Percentiles rank a stretch among this genome's conserved stretches.
These are phyloP conservation scores for Bryoerythrophyllum caledonicum DNA, from an alignment of 225 moss, liverwort and hornwort genomes.

Conservation along the genomic window DNA sequence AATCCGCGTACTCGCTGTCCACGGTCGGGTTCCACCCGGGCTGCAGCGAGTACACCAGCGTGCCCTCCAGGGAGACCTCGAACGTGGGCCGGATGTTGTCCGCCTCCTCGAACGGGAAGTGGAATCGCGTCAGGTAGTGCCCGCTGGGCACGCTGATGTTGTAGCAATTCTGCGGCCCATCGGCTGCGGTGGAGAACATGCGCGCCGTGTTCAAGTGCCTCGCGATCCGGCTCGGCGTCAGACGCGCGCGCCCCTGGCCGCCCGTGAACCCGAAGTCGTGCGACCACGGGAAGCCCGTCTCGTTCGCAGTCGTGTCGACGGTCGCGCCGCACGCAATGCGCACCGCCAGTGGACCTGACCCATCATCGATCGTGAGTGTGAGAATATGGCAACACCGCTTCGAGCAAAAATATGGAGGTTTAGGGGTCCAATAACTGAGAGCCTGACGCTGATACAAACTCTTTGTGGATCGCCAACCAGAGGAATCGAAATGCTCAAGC, in stretches of 20 bases:
- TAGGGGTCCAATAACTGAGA: too few relatives aligned
- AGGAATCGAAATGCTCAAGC: background rate
- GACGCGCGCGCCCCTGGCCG: constrained; percentile 59
- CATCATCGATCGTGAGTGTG: too few relatives aligned
- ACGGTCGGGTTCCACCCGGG: constrained; percentile 61
- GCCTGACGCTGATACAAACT: background rate
- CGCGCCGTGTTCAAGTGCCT: constrained; percentile 63
- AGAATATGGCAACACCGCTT: background rate
- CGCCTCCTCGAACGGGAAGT: constrained; percentile 56
- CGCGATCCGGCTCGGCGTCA: constrained; percentile 38
- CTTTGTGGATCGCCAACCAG: background rate
- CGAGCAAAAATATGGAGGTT: too few relatives aligned
- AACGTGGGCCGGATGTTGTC: constrained; percentile 82
- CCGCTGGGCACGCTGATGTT: constrained; percentile 84
- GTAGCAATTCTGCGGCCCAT: constrained; percentile 89
- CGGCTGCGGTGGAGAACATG: constrained; percentile 58
- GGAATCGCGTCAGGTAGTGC: constrained; percentile 76
- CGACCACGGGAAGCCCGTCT: constrained; percentile 59
- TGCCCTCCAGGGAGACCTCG: constrained; percentile 92
- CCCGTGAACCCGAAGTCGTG: constrained; percentile 76
- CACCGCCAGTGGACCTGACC: constrained; percentile 47
- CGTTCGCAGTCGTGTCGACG: constrained; percentile 47
- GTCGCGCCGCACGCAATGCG: constrained; percentile 80
- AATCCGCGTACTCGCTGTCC: constrained; percentile 72
- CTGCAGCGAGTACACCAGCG: constrained; percentile 58